Percentiles rank a stretch among this genome's conserved stretches.
These are phyloP conservation scores for Macroventuria anomochaeta DNA, from an alignment of 2,329 filamentous ascomycete species.

Conservation along the genomic window DNA sequence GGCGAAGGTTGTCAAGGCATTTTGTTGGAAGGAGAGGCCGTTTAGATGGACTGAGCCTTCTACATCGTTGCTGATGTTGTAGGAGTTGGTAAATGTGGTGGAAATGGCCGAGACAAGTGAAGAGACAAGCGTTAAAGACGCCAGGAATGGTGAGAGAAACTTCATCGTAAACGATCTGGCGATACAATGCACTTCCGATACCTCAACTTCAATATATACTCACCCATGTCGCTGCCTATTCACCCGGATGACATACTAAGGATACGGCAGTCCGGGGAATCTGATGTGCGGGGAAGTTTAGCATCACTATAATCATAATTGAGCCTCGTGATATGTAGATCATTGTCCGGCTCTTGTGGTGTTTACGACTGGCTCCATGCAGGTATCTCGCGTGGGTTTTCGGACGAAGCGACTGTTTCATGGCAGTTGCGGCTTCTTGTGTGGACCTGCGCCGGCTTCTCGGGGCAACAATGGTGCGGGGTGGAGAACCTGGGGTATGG, in stretches of 20 bases:
- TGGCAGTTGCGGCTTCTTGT: conserved; percentile 3
- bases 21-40: conserved; percentile 59
- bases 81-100: conserved; percentile 33
- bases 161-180: conserved; percentile 21
- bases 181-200: background rate
- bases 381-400: background rate
- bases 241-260: conserved; percentile 2
- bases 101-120: conserved; percentile 32
- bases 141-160: conserved; percentile 16
- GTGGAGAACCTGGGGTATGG: conserved; percentile 19
- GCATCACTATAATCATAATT: conserved; percentile 1
- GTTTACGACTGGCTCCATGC: background rate
- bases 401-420: background rate
- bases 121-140: conserved; percentile 18
- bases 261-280: background rate
- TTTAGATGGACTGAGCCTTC: conserved; percentile 52
- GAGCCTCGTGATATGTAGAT: conserved; percentile 1
- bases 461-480: conserved; percentile 24
- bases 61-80: conserved; percentile 43
- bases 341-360: background rate
- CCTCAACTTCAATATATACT: conserved; percentile 6
- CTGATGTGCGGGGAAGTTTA: background rate
- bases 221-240: conserved; percentile 6
- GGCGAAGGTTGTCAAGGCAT: conserved; percentile 55
- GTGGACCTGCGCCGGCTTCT: conserved; percentile 22